Evolutionary conservation across 306 rosid species (phyloP).

Genomic region (Hippophae tibetana): DNA sequence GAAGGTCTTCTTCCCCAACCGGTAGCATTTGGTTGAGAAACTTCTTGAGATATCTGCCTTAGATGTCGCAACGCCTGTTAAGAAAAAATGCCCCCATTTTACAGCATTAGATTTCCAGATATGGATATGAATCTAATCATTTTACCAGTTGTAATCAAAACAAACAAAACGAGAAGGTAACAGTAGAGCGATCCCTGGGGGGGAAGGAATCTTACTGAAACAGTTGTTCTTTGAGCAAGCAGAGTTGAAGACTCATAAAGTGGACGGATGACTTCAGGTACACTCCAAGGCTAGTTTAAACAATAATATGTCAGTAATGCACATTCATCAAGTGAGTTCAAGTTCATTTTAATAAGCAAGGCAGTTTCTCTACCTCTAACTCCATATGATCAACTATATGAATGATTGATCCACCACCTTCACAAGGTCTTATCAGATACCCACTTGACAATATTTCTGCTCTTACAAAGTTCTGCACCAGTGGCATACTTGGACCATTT

Average conservation of each 20-base stretch:
- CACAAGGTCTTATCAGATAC: conserved; percentile 88
- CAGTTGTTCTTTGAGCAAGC: conserved; percentile 86
- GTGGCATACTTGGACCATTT: conserved; percentile 91
- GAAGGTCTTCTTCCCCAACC: conserved; percentile 98
- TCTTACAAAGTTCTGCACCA: conserved; percentile 84
- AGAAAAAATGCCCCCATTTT: conserved; percentile 15
- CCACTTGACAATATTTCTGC: conserved; percentile 93
- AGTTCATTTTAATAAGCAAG: conserved; percentile 1
- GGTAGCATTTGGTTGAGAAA: conserved; percentile 78
- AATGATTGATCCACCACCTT: conserved; percentile 93
- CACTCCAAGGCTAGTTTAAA: conserved; percentile 82
- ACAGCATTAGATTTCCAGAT: background rate
- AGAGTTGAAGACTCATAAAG: conserved; percentile 82
- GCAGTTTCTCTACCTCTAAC: conserved; percentile 49
- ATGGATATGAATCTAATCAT: background rate
- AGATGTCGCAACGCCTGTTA: conserved; percentile 76
- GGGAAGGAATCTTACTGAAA: conserved; percentile 55
- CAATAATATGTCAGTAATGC: conserved; percentile 15
- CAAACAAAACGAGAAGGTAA: background rate
- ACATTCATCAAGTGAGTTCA: conserved; percentile 14
- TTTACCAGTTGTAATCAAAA: conserved; percentile 2
- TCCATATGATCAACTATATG: conserved; percentile 91
- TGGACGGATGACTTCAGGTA: conserved; percentile 94
- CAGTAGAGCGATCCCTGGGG: background rate
- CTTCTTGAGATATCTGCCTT: conserved; percentile 94